These are phyloP conservation scores for Boletus vermiculosoides DNA, from an alignment of 768 basidiomycete species.

Conservation along the genomic window DNA sequence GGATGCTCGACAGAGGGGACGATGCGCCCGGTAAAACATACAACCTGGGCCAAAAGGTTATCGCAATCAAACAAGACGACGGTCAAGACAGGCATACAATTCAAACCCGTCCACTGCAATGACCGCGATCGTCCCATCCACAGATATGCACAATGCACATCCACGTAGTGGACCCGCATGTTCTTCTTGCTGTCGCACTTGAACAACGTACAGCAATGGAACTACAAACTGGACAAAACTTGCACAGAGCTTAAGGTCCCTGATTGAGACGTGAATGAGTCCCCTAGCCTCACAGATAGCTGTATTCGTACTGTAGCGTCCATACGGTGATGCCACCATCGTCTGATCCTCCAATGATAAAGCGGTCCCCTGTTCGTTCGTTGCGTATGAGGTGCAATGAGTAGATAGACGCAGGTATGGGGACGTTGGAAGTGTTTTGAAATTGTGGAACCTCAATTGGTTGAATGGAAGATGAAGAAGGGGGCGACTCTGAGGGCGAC, in stretches of 20 bases:
- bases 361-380: constrained; percentile 55
- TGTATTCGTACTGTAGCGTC: constrained; percentile 54
- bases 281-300: background rate
- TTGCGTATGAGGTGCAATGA: constrained; percentile 57
- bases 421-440: constrained; percentile 41
- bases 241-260: constrained; percentile 63
- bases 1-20: constrained; percentile 62
- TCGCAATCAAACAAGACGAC: background rate
- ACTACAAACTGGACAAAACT: constrained; percentile 73
- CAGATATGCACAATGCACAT: constrained; percentile 68
- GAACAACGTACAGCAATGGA: constrained; percentile 58
- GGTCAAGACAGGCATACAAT: constrained; percentile 54
- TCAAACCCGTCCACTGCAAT: constrained; percentile 72
- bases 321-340: constrained; percentile 79
- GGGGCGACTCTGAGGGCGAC: background rate
- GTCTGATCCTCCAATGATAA: constrained; percentile 71
- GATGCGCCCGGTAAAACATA: constrained; percentile 80
- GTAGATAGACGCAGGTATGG: constrained; percentile 46
- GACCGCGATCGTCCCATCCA: constrained; percentile 82
- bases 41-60: constrained; percentile 44
- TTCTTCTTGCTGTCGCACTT: constrained; percentile 47
- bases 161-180: constrained; percentile 58
- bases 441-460: constrained; percentile 17
- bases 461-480: constrained; percentile 2
- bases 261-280: constrained; percentile 26